phyloP scores from a whole-genome alignment of 1,139 yeast genomes.

The Groenewaldozyma auringiensis region DNA sequence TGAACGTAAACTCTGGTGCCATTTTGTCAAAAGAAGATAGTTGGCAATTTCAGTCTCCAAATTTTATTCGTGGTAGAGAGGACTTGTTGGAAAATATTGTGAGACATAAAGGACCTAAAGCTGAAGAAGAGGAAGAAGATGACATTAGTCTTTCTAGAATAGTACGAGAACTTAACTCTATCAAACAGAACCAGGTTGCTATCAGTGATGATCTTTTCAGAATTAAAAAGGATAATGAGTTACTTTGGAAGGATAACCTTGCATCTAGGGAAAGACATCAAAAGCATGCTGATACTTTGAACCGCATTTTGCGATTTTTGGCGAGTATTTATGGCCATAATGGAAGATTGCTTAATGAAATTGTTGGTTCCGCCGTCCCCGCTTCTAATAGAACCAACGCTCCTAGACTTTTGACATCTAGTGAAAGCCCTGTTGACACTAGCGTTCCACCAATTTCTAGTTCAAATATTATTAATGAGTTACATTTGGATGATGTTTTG shows the following conservation, averaged over 20 bases:
- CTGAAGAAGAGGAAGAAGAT: constrained; percentile 39
- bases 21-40: constrained; percentile 46
- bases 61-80: constrained; percentile 61
- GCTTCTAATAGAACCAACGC: not conserved
- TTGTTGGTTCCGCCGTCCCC: constrained; percentile 8
- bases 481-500: not conserved
- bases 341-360: constrained; percentile 29
- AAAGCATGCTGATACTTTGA: constrained; percentile 79
- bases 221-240: constrained; percentile 77
- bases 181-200: constrained; percentile 69
- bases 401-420: not conserved
- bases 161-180: constrained; percentile 63
- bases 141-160: constrained; percentile 50
- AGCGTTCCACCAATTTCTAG: not conserved
- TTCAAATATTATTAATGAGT: not conserved
- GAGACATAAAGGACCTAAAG: constrained; percentile 40
- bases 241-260: constrained; percentile 84
- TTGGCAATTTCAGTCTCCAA: constrained; percentile 80
- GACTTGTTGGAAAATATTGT: constrained; percentile 67
- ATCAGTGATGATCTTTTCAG: constrained; percentile 79
- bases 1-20: constrained; percentile 63
- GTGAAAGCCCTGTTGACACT: not conserved
- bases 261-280: constrained; percentile 78
- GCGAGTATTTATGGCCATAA: constrained; percentile 74
- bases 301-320: constrained; percentile 76